Evolutionary conservation across 495 filamentous ascomycete species (phyloP).

Genomic region (Usnea hakonensis): DNA sequence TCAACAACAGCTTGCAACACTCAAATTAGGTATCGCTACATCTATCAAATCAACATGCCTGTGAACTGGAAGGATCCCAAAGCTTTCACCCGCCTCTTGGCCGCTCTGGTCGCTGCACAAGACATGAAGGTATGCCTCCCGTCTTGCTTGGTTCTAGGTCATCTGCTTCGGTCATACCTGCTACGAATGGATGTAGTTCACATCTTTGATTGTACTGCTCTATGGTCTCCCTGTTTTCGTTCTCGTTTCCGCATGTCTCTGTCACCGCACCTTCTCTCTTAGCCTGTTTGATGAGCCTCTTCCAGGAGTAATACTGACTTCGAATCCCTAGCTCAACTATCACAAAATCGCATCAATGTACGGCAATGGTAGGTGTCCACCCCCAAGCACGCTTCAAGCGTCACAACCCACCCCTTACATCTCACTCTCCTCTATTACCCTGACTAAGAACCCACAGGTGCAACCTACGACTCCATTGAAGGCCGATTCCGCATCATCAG

Average conservation of each 20-base stretch:
- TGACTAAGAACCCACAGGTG: constrained; percentile 17
- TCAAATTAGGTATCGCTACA: neutral
- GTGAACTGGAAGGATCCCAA: constrained; percentile 34
- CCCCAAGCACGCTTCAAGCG: neutral
- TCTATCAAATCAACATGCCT: constrained; percentile 24
- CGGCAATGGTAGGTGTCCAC: constrained; percentile 20
- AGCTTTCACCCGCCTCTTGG: constrained; percentile 29
- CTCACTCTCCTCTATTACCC: neutral
- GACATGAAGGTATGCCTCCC: constrained; percentile 19
- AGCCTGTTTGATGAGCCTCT: neutral
- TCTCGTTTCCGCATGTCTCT: no score
- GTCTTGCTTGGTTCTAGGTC: neutral
- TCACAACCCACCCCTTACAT: no score
- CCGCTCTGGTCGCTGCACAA: constrained; percentile 29
- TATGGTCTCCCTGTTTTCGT: neutral
- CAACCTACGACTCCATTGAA: constrained; percentile 38
- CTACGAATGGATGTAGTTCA: neutral
- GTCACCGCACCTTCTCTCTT: no score
- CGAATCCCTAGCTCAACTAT: constrained; percentile 22
- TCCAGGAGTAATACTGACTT: neutral
- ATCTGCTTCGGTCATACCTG: neutral
- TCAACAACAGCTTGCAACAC: neutral
- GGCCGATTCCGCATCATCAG: constrained; percentile 32
- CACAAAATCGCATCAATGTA: constrained; percentile 24
- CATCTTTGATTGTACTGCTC: neutral